phyloP scores from a whole-genome alignment of 75 land plant genomes.

The Gnetum montanum region DNA sequence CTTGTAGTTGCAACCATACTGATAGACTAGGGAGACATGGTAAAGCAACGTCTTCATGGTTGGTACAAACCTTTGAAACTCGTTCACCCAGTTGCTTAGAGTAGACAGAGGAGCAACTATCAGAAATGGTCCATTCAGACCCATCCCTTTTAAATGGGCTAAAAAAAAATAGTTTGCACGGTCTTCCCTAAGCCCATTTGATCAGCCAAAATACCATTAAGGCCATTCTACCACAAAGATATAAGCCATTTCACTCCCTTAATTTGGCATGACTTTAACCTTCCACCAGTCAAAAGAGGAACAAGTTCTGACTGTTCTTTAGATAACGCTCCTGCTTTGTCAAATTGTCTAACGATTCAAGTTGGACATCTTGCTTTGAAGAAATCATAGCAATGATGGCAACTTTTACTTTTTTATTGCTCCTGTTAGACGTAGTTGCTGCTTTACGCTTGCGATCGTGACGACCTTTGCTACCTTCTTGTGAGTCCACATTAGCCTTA shows the following conservation, averaged over 20 bases:
- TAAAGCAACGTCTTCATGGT: constrained; percentile 28
- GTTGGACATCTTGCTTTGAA: too few relatives aligned
- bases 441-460: too few relatives aligned
- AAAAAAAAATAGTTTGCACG: constrained; percentile 37
- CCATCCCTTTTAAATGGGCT: constrained; percentile 33
- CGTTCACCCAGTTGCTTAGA: constrained; percentile 38
- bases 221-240: constrained; percentile 40
- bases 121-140: constrained; percentile 36
- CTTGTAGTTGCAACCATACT: constrained; percentile 15
- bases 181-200: constrained; percentile 54
- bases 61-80: constrained; percentile 32
- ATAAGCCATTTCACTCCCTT: constrained; percentile 47
- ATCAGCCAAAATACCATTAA: constrained; percentile 46
- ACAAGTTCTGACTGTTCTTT: constrained; percentile 34
- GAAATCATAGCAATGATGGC: too few relatives aligned
- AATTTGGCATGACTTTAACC: constrained; percentile 32
- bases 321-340: constrained; percentile 27
- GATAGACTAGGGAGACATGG: constrained; percentile 24
- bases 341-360: too few relatives aligned
- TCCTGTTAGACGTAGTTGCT: too few relatives aligned
- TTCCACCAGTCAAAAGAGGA: constrained; percentile 39
- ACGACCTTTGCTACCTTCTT: too few relatives aligned
- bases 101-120: constrained; percentile 43
- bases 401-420: too few relatives aligned
- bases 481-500: too few relatives aligned